phyloP scores from a whole-genome alignment of 2,329 filamentous ascomycete species.

The Fusarium musae region DNA sequence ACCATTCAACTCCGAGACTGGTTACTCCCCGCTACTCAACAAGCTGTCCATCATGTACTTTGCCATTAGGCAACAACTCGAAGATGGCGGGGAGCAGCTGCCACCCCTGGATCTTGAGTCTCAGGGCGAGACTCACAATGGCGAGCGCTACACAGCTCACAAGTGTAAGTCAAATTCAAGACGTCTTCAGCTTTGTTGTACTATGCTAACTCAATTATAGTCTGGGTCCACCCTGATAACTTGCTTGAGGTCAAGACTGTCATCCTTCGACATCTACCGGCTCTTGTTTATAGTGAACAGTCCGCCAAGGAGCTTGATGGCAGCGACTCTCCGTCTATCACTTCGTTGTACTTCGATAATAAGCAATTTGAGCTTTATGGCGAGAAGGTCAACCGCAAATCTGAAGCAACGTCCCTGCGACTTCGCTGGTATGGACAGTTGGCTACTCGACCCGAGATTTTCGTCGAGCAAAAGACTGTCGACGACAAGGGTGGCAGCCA shows the following conservation, averaged over 20 bases:
- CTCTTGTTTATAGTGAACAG: slow-evolving; percentile 92
- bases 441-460: slow-evolving; percentile 79
- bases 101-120: slow-evolving; percentile 60
- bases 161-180: slow-evolving; percentile 71
- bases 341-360: slow-evolving; percentile 96
- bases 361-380: slow-evolving; percentile 86
- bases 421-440: slow-evolving; percentile 93
- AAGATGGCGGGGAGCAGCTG: slow-evolving; percentile 59
- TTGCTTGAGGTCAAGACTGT: slow-evolving; percentile 96
- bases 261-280: slow-evolving; percentile 88
- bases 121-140: slow-evolving; percentile 67
- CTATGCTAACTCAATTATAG: slow-evolving; percentile 51
- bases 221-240: slow-evolving; percentile 97
- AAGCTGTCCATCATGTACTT: slow-evolving; percentile 96
- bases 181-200: background rate
- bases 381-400: slow-evolving; percentile 80
- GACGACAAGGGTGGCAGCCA: slow-evolving; percentile 79
- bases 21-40: slow-evolving; percentile 89
- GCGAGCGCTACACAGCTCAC: slow-evolving; percentile 83
- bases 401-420: slow-evolving; percentile 83
- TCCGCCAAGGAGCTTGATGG: slow-evolving; percentile 84
- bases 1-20: slow-evolving; percentile 91
- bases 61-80: slow-evolving; percentile 86
- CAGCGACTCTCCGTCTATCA: slow-evolving; percentile 87
- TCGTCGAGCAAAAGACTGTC: slow-evolving; percentile 89